Conservation (phyloP, 805 yeast species). For the Kodamaea lidongshanica region DNA sequence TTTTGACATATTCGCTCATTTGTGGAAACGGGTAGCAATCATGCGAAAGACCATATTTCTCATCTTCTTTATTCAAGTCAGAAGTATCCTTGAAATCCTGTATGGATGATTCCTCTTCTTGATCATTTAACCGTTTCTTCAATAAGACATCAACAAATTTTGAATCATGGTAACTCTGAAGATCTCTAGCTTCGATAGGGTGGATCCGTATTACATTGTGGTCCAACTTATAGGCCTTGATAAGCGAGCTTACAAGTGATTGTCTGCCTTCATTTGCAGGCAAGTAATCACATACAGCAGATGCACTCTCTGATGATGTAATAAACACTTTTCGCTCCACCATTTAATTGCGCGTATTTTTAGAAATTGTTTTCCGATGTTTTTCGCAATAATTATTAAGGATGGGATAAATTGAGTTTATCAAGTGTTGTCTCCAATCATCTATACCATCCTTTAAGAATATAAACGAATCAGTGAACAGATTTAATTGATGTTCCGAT, state of each 20-base stretch:
- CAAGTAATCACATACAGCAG: slow-evolving; percentile 32
- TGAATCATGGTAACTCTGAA: slow-evolving; percentile 45
- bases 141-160: slow-evolving; percentile 39
- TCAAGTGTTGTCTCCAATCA: slow-evolving; percentile 16
- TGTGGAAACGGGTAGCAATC: slow-evolving; percentile 63
- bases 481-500: slow-evolving; percentile 4
- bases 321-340: slow-evolving; percentile 16
- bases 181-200: slow-evolving; percentile 29
- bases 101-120: slow-evolving; percentile 13
- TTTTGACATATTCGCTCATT: slow-evolving; percentile 43
- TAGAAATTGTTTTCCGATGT: slow-evolving; percentile 2
- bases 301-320: slow-evolving; percentile 14
- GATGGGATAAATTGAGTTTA: slow-evolving; percentile 5
- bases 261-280: slow-evolving; percentile 54
- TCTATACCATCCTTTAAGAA: slow-evolving; percentile 11
- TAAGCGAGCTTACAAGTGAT: slow-evolving; percentile 35
- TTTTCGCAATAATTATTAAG: slow-evolving; percentile 3
- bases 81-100: slow-evolving; percentile 2
- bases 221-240: slow-evolving; percentile 36
- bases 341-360: slow-evolving; percentile 1
- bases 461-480: background rate
- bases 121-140: slow-evolving; percentile 14
- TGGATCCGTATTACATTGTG: slow-evolving; percentile 17
- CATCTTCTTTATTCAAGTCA: slow-evolving; percentile 8
- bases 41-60: slow-evolving; percentile 43